Conservation (phyloP, 345 rosid genomes). For the Populus tremula region DNA sequence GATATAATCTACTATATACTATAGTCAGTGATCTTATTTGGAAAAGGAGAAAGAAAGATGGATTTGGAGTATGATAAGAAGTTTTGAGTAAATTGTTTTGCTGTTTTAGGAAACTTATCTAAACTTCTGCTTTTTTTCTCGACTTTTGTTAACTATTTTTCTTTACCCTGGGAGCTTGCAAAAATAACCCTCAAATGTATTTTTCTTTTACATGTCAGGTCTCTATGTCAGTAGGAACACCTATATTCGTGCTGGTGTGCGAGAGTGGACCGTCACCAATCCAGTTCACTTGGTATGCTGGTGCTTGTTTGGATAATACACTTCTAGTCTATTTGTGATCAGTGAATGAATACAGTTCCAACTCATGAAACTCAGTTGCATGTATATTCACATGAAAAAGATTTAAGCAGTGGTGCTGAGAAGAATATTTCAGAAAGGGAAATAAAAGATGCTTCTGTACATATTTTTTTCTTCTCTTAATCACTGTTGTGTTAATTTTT, state of each 20-base stretch:
- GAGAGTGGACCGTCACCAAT: conserved; percentile 84
- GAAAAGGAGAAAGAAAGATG: no score
- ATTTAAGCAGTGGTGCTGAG: neutral
- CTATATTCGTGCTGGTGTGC: conserved; percentile 79
- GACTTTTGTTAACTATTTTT: neutral
- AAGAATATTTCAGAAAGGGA: neutral
- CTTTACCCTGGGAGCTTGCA: neutral
- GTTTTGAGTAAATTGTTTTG: neutral
- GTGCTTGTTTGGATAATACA: neutral
- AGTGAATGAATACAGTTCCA: neutral
- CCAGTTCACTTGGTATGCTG: conserved; percentile 89
- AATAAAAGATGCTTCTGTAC: neutral
- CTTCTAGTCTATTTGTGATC: neutral
- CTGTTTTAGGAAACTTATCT: neutral
- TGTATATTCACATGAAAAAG: neutral
- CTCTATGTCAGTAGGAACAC: conserved; percentile 94
- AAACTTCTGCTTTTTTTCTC: neutral
- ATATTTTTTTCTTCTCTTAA: neutral
- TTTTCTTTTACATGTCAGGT: conserved; percentile 40
- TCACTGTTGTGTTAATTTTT: neutral
- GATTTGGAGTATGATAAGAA: neutral
- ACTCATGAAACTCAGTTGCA: neutral
- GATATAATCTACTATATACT: neutral
- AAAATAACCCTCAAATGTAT: neutral
- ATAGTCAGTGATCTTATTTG: no score